These are phyloP conservation scores for Talaromyces sp. DNA, from an alignment of 2,329 filamentous ascomycete species.

Conservation along the genomic window DNA sequence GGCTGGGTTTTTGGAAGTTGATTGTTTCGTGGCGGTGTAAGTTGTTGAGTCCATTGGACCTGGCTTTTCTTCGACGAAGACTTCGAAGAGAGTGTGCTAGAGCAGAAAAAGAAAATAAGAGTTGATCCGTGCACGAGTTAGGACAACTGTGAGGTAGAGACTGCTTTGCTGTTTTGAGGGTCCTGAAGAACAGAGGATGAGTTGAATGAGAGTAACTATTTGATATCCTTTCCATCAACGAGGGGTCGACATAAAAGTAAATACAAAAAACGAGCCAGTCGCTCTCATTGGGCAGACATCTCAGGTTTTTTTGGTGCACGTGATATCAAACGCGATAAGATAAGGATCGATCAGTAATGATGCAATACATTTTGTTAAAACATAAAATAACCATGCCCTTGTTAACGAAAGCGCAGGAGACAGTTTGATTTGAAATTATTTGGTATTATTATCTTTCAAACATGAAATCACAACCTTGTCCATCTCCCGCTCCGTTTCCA, in stretches of 20 bases:
- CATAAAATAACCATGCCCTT: background rate
- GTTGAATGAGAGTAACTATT: background rate
- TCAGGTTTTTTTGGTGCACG: conserved; percentile 2
- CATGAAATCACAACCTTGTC: conserved; percentile 47
- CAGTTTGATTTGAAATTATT: background rate
- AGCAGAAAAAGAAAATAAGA: conserved; percentile 8
- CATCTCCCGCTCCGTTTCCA: conserved; percentile 57
- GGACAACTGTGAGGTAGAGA: background rate
- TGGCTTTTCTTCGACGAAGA: background rate
- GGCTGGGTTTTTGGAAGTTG: conserved; percentile 21
- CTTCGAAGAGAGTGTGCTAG: background rate
- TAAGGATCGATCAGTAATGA: background rate
- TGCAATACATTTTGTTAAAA: background rate
- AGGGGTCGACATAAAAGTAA: background rate
- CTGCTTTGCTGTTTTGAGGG: background rate
- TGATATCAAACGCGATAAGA: conserved; percentile 5
- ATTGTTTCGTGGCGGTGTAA: conserved; percentile 25
- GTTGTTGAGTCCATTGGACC: conserved; percentile 5
- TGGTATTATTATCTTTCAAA: conserved; percentile 24
- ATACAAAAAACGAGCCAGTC: background rate
- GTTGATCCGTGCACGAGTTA: conserved; percentile 16
- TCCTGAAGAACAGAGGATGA: background rate
- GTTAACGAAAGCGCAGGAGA: background rate
- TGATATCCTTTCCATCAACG: background rate
- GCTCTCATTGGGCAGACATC: conserved; percentile 6